A percentile compares a stretch with the other conserved stretches of the same genome.
Conservation (phyloP, 345 rosid genomes). For the Syzygium aromaticum region DNA sequence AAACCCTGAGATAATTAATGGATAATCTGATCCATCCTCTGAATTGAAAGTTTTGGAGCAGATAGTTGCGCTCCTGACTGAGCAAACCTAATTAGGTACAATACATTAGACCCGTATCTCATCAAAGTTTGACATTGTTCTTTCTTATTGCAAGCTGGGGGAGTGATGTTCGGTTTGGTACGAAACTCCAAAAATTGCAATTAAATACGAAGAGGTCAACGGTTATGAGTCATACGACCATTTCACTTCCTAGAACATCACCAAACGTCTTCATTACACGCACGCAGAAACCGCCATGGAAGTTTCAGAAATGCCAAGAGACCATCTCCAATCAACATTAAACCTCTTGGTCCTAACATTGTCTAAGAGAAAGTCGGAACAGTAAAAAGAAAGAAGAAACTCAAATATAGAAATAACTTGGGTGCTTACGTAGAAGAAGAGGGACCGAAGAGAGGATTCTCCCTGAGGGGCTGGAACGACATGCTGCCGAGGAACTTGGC, state of each 20-base stretch:
- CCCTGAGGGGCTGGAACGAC: slow-evolving; percentile 72
- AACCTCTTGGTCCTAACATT: not conserved
- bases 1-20: not conserved
- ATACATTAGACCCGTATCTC: not conserved
- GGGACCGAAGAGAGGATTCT: slow-evolving; percentile 89
- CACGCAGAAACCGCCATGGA: not conserved
- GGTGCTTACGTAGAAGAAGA: slow-evolving; percentile 69
- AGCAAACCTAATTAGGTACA: not conserved
- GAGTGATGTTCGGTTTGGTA: not conserved
- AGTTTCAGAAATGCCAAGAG: not conserved
- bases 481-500: slow-evolving; percentile 66
- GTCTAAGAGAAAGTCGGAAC: not conserved
- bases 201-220: not conserved
- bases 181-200: not conserved
- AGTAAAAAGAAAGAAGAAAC: not conserved
- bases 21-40: not conserved
- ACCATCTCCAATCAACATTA: not conserved
- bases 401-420: not conserved
- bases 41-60: not conserved
- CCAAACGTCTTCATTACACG: not conserved
- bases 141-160: not conserved
- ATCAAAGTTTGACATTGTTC: not conserved
- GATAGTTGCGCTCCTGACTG: not conserved
- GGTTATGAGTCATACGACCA: not conserved
- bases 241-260: not conserved